These are phyloP conservation scores for Xerocomus minutiporus DNA, from an alignment of 1,284 basidiomycete genomes.

Conservation along the genomic window DNA sequence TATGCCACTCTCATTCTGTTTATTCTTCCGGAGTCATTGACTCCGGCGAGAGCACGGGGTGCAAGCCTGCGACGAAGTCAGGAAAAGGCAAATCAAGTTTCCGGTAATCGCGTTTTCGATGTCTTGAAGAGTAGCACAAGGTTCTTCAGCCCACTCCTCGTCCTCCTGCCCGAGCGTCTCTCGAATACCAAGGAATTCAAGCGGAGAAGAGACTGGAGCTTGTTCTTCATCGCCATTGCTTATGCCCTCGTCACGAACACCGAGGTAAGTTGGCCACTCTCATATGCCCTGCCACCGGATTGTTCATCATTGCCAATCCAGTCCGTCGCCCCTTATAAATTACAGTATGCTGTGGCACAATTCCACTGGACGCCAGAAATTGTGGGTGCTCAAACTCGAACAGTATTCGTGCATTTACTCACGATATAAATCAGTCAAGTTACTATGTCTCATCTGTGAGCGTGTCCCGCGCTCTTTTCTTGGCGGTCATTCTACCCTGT, in stretches of 20 bases:
- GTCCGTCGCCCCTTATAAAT: conserved; percentile 61
- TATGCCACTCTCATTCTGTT: conserved; percentile 52
- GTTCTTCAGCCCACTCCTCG: conserved; percentile 61
- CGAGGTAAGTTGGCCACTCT: conserved; percentile 43
- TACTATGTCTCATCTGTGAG: conserved; percentile 69
- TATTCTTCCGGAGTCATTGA: conserved; percentile 74
- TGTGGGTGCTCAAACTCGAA: conserved; percentile 38
- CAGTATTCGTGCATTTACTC: background rate
- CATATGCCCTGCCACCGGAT: background rate
- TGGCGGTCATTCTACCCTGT: conserved; percentile 70
- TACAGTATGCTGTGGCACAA: conserved; percentile 63
- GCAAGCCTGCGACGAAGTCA: conserved; percentile 16
- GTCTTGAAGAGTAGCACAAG: conserved; percentile 40
- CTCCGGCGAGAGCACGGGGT: conserved; percentile 28
- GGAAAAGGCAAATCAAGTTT: conserved; percentile 1
- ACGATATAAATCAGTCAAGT: conserved; percentile 51
- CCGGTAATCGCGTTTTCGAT: conserved; percentile 1
- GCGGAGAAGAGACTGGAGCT: conserved; percentile 60
- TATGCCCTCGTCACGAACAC: conserved; percentile 53
- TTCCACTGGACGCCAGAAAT: conserved; percentile 74
- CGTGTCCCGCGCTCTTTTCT: conserved; percentile 53
- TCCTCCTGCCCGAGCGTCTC: conserved; percentile 54
- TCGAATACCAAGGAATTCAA: conserved; percentile 36
- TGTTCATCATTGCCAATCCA: conserved; percentile 28
- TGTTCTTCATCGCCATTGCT: conserved; percentile 53